Evolutionary conservation across 305 asterid species (phyloP), one percentile per base, ranked within the genome.

Genomic region (Plantago coronopus): DNA sequence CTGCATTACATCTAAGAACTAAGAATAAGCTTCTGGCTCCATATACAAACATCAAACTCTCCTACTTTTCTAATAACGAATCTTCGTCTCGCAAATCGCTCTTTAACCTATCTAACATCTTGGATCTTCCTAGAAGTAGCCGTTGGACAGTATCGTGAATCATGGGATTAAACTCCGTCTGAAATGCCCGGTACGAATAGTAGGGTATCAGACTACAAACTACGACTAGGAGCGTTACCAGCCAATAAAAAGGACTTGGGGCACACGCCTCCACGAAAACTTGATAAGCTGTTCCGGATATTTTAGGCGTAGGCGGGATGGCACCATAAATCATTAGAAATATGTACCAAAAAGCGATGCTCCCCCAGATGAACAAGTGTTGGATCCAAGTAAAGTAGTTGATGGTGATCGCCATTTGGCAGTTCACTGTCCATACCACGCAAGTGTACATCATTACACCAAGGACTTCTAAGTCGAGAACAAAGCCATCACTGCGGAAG

Each of bases 301-400:
- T 40, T 11, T 18, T 38, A 13, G 99, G 86, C 0, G 21, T 38
- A 15, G 99, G 86, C 0, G 91, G 61, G 2, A 87, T 17, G 22
- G 85, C 69, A 13, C 99, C 99, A 19, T 89, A 93, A 7, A 80
- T 59, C 1, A 87, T 66, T 51, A 89, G 66, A 72, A 93, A 93
- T 14, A 71, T 64, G 49, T 89, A 87, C 99, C 99, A 93, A 62
- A 79, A 59, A 0, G 76, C 83, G 20, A 87, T 82, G 75, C 97
- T 93, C 2, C 97, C 99, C 97, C 97, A 89, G 67, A 93, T 89
- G 83, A 89, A 81, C 49, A 87, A 60, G 65, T 93, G 99, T 13
- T 89, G 99, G 70, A 93, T 85, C 97, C 97, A 89, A 15, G 99
- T 89, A 72, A 93, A 89, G 81, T 85, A 93, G 80, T 83, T 93